Conservation (phyloP, 495 filamentous ascomycete species). For the Xylaria venustula region DNA sequence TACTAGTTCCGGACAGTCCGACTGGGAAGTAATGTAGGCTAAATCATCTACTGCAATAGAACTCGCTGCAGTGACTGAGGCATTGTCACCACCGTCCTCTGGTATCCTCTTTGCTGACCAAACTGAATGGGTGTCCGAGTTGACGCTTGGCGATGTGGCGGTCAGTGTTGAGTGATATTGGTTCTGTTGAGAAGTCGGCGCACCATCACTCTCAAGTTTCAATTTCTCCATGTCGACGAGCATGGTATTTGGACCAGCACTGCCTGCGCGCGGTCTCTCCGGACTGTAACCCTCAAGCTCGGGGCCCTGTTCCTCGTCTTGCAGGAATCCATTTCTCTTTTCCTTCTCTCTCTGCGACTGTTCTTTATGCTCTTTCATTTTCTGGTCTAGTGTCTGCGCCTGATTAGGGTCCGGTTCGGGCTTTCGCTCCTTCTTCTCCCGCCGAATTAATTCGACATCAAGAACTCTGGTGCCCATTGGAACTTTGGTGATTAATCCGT, state of each 20-base stretch:
- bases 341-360: slow-evolving; percentile 22
- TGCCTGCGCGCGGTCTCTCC: not conserved
- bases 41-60: slow-evolving; percentile 12
- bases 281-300: not conserved
- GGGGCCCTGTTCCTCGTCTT: not conserved
- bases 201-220: not conserved
- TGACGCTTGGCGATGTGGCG: slow-evolving; percentile 21
- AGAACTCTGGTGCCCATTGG: slow-evolving; percentile 31
- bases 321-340: slow-evolving; percentile 20
- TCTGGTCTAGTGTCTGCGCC: slow-evolving; percentile 27
- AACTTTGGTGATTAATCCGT: slow-evolving; percentile 38
- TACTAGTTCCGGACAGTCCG: not conserved
- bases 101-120: slow-evolving; percentile 26
- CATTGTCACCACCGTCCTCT: slow-evolving; percentile 17
- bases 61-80: slow-evolving; percentile 27
- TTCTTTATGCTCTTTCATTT: slow-evolving; percentile 30
- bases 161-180: not conserved
- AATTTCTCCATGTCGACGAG: slow-evolving; percentile 17
- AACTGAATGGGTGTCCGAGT: slow-evolving; percentile 27
- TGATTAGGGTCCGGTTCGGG: slow-evolving; percentile 24
- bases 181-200: not conserved
- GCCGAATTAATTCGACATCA: slow-evolving; percentile 38
- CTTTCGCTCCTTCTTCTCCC: slow-evolving; percentile 38
- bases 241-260: too few relatives aligned
- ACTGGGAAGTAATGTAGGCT: not conserved